Percentiles rank a stretch among this genome's conserved stretches.
These are phyloP conservation scores for Colletotrichum cordylinicola DNA, from an alignment of 2,329 filamentous ascomycete species.

Conservation along the genomic window DNA sequence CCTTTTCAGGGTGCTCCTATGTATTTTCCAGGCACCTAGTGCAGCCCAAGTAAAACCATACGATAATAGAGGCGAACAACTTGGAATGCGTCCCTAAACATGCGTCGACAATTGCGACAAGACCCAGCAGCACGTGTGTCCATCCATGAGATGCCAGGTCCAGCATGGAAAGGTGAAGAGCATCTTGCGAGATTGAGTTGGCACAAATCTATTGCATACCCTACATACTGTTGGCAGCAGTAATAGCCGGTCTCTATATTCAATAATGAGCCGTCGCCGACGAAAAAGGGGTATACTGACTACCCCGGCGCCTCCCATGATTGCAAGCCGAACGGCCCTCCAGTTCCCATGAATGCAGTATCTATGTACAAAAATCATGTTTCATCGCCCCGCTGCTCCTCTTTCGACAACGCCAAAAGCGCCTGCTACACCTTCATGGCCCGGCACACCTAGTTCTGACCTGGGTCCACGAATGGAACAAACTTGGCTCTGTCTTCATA, in stretches of 20 bases:
- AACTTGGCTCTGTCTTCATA: slow-evolving; percentile 16
- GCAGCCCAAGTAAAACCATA: not conserved
- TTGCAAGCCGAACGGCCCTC: not conserved
- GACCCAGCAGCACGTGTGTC: not conserved
- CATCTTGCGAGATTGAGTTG: not conserved
- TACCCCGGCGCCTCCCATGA: not conserved
- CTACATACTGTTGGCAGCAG: not conserved
- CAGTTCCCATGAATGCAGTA: not conserved
- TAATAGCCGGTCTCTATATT: not conserved
- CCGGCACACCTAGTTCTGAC: not conserved
- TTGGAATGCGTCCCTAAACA: not conserved
- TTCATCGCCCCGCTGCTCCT: not conserved
- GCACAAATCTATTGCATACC: not conserved
- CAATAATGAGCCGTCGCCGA: not conserved
- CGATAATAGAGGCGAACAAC: not conserved
- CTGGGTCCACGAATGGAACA: slow-evolving; percentile 19
- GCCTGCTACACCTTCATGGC: not conserved
- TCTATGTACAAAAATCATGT: not conserved
- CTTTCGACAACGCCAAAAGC: not conserved
- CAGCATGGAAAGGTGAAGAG: not conserved
- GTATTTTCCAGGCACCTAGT: not conserved
- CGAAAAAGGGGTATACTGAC: slow-evolving; percentile 10
- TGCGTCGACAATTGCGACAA: not conserved
- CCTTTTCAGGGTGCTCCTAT: not conserved
- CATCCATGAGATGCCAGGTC: not conserved